phyloP scores from a whole-genome alignment of 805 yeast genomes.

The Sungouiozyma ichnusensis region DNA sequence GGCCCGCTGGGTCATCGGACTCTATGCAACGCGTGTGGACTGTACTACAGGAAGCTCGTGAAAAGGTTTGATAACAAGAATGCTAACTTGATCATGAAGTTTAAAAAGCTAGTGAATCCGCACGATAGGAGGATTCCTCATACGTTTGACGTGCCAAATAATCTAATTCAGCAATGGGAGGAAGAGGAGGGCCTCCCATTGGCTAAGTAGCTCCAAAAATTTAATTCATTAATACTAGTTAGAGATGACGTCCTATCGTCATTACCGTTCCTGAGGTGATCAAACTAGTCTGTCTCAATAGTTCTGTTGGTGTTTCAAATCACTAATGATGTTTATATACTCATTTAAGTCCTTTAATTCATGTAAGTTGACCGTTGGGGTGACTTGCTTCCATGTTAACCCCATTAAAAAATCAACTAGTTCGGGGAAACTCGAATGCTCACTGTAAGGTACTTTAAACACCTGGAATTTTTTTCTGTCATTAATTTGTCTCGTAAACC shows the following conservation, averaged over 20 bases:
- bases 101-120: slow-evolving; percentile 18
- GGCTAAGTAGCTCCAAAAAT: too few species aligned
- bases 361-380: slow-evolving; percentile 61
- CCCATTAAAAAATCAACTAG: slow-evolving; percentile 52
- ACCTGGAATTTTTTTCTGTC: slow-evolving; percentile 31
- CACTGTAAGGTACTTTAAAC: slow-evolving; percentile 77
- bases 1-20: slow-evolving; percentile 83
- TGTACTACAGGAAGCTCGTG: slow-evolving; percentile 55
- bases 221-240: too few species aligned
- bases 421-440: slow-evolving; percentile 85
- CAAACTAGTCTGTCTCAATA: too few species aligned
- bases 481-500: slow-evolving; percentile 20
- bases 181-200: too few species aligned
- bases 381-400: slow-evolving; percentile 40
- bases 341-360: slow-evolving; percentile 22
- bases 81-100: slow-evolving; percentile 25
- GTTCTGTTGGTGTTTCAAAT: not conserved
- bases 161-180: slow-evolving; percentile 11
- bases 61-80: slow-evolving; percentile 27
- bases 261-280: too few species aligned
- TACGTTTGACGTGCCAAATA: slow-evolving; percentile 16
- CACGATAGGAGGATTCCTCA: slow-evolving; percentile 25
- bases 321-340: slow-evolving; percentile 5
- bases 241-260: too few species aligned
- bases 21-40: slow-evolving; percentile 88